A percentile compares a stretch with the other conserved stretches of the same genome.
phyloP scores from a whole-genome alignment of 805 yeast genomes.

The Suhomyces emberorum region DNA sequence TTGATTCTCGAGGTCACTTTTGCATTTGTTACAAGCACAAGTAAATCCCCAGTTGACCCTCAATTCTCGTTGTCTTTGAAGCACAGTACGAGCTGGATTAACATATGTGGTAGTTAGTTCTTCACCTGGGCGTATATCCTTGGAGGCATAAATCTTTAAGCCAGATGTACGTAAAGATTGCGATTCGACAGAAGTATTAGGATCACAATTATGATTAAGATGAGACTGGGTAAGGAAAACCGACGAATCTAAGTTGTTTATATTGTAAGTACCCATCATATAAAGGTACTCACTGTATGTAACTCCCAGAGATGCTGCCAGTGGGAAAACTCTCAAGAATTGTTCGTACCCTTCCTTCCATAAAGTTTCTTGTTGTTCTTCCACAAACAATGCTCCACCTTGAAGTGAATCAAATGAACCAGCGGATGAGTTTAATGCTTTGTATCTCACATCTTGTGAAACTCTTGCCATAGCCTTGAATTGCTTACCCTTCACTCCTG shows the following conservation, averaged over 20 bases:
- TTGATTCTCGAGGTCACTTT: constrained; percentile 45
- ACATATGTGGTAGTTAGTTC: constrained; percentile 71
- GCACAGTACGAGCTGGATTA: constrained; percentile 59
- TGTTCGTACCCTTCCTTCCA: constrained; percentile 58
- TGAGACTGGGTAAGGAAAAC: constrained; percentile 63
- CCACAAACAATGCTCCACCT: constrained; percentile 52
- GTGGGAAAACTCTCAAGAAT: constrained; percentile 49
- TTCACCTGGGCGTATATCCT: constrained; percentile 58
- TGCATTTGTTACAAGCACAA: constrained; percentile 67
- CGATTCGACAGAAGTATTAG: constrained; percentile 56
- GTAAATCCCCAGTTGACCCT: constrained; percentile 78
- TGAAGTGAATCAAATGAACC: constrained; percentile 51
- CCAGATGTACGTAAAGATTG: constrained; percentile 46
- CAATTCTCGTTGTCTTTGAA: constrained; percentile 60
- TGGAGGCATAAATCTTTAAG: constrained; percentile 51
- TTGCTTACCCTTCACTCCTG: constrained; percentile 40
- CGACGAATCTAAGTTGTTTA: constrained; percentile 67
- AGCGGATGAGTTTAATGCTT: constrained; percentile 53
- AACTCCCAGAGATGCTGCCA: constrained; percentile 17
- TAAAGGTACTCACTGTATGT: constrained; percentile 54
- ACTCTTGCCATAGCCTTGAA: constrained; percentile 65
- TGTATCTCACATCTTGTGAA: constrained; percentile 61
- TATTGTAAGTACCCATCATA: constrained; percentile 69
- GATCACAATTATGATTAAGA: constrained; percentile 73
- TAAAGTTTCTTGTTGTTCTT: constrained; percentile 52